Evolutionary conservation across 106 monocot species (phyloP).

Genomic region (Dendrobium huoshanense): DNA sequence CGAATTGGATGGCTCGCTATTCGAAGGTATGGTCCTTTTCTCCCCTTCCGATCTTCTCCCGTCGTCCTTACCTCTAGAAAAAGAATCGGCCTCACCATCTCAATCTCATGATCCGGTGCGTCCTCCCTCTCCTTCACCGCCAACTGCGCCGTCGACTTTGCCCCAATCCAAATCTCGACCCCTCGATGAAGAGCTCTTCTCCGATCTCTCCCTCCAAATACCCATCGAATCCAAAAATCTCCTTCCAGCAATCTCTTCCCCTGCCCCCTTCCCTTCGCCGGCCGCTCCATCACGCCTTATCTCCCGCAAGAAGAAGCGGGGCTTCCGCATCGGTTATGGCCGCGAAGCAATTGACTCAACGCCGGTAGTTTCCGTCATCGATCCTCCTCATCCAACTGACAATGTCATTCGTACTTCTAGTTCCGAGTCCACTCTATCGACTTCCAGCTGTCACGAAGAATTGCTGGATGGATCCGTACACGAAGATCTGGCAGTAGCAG

Average conservation of each 20-base stretch:
- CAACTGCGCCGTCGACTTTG: neutral
- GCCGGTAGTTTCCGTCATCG: neutral
- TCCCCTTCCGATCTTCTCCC: constrained; percentile 32
- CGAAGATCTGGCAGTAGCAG: constrained; percentile 8
- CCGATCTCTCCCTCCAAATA: constrained; percentile 67
- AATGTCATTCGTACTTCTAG: neutral
- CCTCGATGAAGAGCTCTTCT: constrained; percentile 84
- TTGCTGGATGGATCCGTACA: neutral
- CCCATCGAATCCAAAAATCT: constrained; percentile 8
- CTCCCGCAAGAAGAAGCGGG: constrained; percentile 92
- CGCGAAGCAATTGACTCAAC: constrained; percentile 21
- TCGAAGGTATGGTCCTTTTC: constrained; percentile 96
- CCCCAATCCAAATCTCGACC: constrained; percentile 23
- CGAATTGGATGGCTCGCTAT: constrained; percentile 41
- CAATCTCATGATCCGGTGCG: neutral
- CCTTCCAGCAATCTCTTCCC: neutral
- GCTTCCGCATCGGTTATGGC: constrained; percentile 78
- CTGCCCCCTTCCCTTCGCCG: constrained; percentile 4
- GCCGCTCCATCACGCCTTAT: constrained; percentile 26
- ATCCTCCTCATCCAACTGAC: neutral
- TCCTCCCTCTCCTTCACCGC: constrained; percentile 1
- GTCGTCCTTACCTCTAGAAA: constrained; percentile 3
- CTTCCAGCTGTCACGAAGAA: neutral
- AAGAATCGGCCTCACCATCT: neutral
- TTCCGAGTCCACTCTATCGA: neutral